Evolutionary conservation across 768 basidiomycete genomes (phyloP).

Genomic region (Stropharia rugosoannulata): DNA sequence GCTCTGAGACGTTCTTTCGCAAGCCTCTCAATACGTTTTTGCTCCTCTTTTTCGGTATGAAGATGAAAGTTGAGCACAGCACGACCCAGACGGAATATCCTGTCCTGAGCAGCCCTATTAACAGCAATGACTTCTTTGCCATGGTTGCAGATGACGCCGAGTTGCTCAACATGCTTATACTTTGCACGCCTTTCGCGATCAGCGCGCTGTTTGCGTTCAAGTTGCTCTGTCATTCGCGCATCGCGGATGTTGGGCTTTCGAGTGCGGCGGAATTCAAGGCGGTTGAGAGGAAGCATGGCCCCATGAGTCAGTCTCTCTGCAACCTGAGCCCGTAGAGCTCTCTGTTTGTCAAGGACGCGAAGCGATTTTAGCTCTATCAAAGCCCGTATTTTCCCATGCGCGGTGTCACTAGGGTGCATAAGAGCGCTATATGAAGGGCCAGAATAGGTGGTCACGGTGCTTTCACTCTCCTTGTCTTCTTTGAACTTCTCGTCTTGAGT

Average conservation of each 20-base stretch:
- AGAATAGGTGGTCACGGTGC: conserved; percentile 18
- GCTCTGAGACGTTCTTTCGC: conserved; percentile 98
- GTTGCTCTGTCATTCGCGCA: conserved; percentile 83
- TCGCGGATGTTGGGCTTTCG: conserved; percentile 88
- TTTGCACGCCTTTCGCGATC: conserved; percentile 95
- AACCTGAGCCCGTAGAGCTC: conserved; percentile 79
- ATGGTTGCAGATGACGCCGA: conserved; percentile 82
- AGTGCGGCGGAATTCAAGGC: conserved; percentile 84
- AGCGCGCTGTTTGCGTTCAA: conserved; percentile 87
- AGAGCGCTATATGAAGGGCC: conserved; percentile 33
- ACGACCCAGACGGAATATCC: conserved; percentile 73
- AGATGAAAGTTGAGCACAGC: conserved; percentile 83
- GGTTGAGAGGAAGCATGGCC: conserved; percentile 86
- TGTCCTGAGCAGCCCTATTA: conserved; percentile 62
- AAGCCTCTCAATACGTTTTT: conserved; percentile 93
- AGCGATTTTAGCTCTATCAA: conserved; percentile 93
- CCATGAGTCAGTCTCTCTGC: conserved; percentile 88
- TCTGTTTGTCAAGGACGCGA: conserved; percentile 87
- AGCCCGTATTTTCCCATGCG: conserved; percentile 83
- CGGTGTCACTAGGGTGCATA: conserved; percentile 58
- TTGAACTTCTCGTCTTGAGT: conserved; percentile 33
- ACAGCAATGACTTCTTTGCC: conserved; percentile 72
- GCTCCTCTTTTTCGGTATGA: conserved; percentile 95
- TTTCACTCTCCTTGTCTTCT: conserved; percentile 44
- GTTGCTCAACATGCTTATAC: conserved; percentile 94